Evolutionary conservation across 495 filamentous ascomycete genomes (phyloP).

Genomic region (Penicillium cataractarum): DNA sequence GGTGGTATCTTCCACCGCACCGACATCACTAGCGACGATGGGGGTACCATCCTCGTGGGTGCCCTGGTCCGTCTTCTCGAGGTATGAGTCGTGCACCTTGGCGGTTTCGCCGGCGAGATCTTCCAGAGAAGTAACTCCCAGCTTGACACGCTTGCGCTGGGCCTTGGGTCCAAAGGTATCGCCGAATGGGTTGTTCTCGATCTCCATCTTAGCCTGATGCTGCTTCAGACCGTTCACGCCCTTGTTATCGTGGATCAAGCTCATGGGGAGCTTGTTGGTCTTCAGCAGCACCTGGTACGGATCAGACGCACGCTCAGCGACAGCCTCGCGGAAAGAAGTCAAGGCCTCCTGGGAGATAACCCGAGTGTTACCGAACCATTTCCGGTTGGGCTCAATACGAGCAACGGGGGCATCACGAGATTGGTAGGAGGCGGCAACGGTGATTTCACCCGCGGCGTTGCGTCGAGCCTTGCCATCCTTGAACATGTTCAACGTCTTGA

Average conservation of each 20-base stretch:
- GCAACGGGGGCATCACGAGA: constrained; percentile 77
- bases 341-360: constrained; percentile 73
- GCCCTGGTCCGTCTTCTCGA: constrained; percentile 75
- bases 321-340: constrained; percentile 84
- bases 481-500: constrained; percentile 82
- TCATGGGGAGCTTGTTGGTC: constrained; percentile 92
- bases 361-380: constrained; percentile 77
- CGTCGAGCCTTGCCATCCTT: constrained; percentile 79
- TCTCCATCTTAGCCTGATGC: constrained; percentile 91
- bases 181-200: constrained; percentile 82
- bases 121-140: constrained; percentile 75
- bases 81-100: constrained; percentile 76
- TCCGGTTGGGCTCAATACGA: constrained; percentile 90
- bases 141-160: constrained; percentile 87
- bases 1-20: constrained; percentile 52
- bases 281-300: constrained; percentile 92
- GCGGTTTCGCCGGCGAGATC: constrained; percentile 80
- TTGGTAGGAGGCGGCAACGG: constrained; percentile 83
- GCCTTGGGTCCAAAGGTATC: constrained; percentile 93
- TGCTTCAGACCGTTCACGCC: constrained; percentile 80
- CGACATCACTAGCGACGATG: constrained; percentile 54
- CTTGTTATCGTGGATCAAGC: constrained; percentile 67
- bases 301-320: constrained; percentile 85
- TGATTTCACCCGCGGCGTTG: constrained; percentile 76
- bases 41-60: constrained; percentile 70